Evolutionary conservation across 2,329 filamentous ascomycete genomes (phyloP), one percentile per base, ranked within the genome.

Genomic region (Claviceps africana): DNA sequence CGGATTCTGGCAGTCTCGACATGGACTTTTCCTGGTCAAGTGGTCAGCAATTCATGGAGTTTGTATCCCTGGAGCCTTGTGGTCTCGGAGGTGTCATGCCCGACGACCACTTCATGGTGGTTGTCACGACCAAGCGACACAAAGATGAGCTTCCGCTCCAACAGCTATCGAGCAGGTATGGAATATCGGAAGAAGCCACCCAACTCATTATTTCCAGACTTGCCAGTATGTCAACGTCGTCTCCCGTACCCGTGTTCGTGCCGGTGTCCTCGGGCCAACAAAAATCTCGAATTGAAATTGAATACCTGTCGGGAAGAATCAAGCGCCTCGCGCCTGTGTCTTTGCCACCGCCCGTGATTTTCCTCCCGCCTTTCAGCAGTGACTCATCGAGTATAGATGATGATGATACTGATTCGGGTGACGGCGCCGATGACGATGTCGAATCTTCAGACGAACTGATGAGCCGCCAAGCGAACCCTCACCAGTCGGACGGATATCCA

Each of bases 91-190:
- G 78, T 15, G 74, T 81, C 0, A 65, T 73, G 28, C 80, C 81
- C 0, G 79, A 82, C n/a, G 81, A 84, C 56, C 80, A 83, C 56
- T 83, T 84, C 54, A 69, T 74, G 42, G 67, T 83, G 0, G 67
- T 74, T 2, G 78, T 82, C 2, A 70, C 70, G 2, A 80, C 77
- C 0, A 70, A 65, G 42, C 68, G 76, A 17, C 64, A 69, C 0
- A 56, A 58, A 13, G 61, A 67, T 28, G 13, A 17, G 8, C 3
- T 15, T 7, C 22, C 13, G 21, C n/a, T 35, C 21, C 2, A 30
- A 30, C 25, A 31, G 28, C n/a, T 9, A 25, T 28, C 4, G 10
- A 37, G 2, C 28, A 48, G 6, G 35, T 52, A 28, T n/a, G 21
- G 17, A 25, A 51, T 19, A 2, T 60, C 60, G 1, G 64, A 62